These are phyloP conservation scores for Calonectria montana DNA, from an alignment of 2,329 filamentous ascomycete species.

Conservation along the genomic window DNA sequence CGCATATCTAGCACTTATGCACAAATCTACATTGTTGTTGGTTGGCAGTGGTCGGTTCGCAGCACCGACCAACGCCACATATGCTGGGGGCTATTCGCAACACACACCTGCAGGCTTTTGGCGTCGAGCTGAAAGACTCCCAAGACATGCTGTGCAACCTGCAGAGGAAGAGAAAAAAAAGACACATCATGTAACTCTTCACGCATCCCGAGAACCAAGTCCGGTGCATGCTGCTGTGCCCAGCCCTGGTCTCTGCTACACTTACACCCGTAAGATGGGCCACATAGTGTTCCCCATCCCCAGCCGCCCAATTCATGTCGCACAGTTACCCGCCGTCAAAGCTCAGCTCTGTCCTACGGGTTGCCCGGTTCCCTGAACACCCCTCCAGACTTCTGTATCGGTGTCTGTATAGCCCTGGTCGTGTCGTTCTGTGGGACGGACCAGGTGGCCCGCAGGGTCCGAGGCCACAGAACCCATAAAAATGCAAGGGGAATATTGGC, in stretches of 20 bases:
- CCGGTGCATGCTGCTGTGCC: not conserved
- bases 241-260: not conserved
- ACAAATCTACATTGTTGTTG: not conserved
- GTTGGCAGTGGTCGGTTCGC: conserved; percentile 12
- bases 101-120: not conserved
- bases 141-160: not conserved
- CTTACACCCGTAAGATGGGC: conserved; percentile 6
- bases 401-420: not conserved
- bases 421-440: not conserved
- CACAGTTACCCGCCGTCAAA: conserved; percentile 13
- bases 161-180: not conserved
- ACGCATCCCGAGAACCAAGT: conserved; percentile 4
- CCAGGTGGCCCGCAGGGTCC: not conserved
- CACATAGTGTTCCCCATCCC: not conserved
- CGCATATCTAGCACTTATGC: not conserved
- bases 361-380: not conserved
- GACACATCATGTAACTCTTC: not conserved
- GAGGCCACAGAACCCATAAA: not conserved
- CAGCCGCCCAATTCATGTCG: not conserved
- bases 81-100: not conserved
- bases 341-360: conserved; percentile 5
- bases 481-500: not conserved
- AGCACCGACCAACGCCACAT: conserved; percentile 12
- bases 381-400: not conserved
- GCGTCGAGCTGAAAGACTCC: not conserved